Conservation (phyloP, 2,329 filamentous ascomycete genomes). For the Trichoderma sp. region DNA sequence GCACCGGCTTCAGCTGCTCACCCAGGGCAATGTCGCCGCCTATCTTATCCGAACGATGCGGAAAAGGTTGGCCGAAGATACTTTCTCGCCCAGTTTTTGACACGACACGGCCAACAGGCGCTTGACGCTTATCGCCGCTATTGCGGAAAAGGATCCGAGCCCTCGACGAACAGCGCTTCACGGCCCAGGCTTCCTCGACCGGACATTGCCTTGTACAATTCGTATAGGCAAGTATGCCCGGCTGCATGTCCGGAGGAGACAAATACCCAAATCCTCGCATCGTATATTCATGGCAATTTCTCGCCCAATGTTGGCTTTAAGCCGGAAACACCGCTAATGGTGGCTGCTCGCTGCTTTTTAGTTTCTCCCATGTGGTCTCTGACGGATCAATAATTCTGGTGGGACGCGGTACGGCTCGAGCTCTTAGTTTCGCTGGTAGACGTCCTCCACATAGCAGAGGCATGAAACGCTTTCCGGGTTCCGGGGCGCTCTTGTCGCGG, state of each 20-base stretch:
- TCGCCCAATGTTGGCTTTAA: background rate
- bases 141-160: background rate
- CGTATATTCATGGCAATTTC: background rate
- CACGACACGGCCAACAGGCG: background rate
- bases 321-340: background rate
- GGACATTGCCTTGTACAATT: background rate
- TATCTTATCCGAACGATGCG: background rate
- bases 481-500: background rate
- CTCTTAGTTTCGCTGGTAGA: conserved; percentile 20
- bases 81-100: background rate
- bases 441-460: conserved; percentile 12
- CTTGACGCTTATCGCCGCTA: background rate
- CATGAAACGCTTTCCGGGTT: conserved; percentile 11
- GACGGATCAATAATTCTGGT: conserved; percentile 13
- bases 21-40: background rate
- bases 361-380: background rate
- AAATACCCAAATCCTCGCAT: no score
- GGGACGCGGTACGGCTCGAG: conserved; percentile 25
- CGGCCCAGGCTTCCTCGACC: background rate
- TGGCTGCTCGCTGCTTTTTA: background rate
- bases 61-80: background rate
- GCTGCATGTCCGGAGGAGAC: background rate
- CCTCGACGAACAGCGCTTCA: background rate
- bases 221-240: background rate
- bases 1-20: background rate